A percentile compares a stretch with the other conserved stretches of the same genome.
phyloP scores from a whole-genome alignment of 2,329 filamentous ascomycete species.

The Westerdykella sp. region DNA sequence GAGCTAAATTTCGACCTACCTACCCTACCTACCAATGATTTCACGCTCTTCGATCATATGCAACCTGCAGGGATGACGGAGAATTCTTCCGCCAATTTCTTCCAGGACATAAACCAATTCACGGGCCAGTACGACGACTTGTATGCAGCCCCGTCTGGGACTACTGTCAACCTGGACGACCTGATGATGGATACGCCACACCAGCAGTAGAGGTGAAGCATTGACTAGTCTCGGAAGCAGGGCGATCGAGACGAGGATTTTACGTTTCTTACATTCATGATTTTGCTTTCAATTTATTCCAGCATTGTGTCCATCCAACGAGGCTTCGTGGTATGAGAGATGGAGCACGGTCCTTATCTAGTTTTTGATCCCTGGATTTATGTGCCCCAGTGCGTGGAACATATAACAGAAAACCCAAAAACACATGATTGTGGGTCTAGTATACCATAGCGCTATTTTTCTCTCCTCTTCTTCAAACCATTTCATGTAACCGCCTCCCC shows the following conservation, averaged over 20 bases:
- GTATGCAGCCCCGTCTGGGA: constrained; percentile 16
- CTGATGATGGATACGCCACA: constrained; percentile 18
- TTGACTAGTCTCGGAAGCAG: constrained; percentile 2
- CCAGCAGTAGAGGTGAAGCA: constrained; percentile 13
- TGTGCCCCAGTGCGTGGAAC: constrained; percentile 14
- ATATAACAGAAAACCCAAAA: constrained; percentile 32
- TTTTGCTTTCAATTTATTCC: constrained; percentile 4
- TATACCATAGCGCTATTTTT: constrained; percentile 20
- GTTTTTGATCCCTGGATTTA: constrained; percentile 10
- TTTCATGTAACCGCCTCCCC: constrained; percentile 16
- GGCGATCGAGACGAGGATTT: constrained; percentile 15
- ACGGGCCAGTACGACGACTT: constrained; percentile 36
- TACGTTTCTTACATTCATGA: constrained; percentile 8
- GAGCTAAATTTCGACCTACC: constrained; percentile 24
- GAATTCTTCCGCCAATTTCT: constrained; percentile 29
- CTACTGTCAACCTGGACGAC: constrained; percentile 24
- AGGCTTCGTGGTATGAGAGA: constrained; percentile 12
- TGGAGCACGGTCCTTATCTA: constrained; percentile 8
- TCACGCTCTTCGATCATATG: constrained; percentile 51
- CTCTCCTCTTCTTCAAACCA: neutral
- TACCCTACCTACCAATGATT: constrained; percentile 46
- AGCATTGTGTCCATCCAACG: constrained; percentile 10
- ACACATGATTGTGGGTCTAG: constrained; percentile 26
- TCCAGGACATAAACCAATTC: constrained; percentile 36
- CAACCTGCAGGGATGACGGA: constrained; percentile 19